Base-by-base conservation (phyloP, 2,329 filamentous ascomycete species). In the Fusarium sp. region DNA sequence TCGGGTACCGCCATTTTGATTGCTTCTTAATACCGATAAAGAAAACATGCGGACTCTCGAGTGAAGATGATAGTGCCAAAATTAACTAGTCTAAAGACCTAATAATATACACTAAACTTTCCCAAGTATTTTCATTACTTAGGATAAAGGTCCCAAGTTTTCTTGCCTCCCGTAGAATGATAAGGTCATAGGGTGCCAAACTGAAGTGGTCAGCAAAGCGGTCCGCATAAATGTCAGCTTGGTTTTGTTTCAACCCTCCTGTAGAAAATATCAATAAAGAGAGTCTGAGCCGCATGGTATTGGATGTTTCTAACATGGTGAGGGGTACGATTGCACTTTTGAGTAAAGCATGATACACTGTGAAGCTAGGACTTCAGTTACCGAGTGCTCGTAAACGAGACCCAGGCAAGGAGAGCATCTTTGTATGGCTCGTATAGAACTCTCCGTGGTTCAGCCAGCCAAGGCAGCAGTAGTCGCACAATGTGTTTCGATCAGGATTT, bases 1-100 rank as follows among this genome's bases (percentile, higher is more conserved):
- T 77, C 74, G 21, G 74, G 70, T 7, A 71, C 40, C 13, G 75
- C 72, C 76, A 78, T 78, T 46, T 66, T 67, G 32, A 25, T 6
- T n/a, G 43, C 11, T 53, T 46, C 30, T 28, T 9, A 33, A 33
- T 33, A 15, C 9, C 16, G 21, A 23, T 16, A 40, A 33, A 6
- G 19, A 21, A 12, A 40, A n/a, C 12, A 19, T 28, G 28, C 28
- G 28, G 28, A 28, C 28, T 28, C 40, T 63, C 50, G 40, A 57
- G 32, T 37, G 52, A 23, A 30, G 30, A 52, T 21, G 21, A 32
- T 33, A 15, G 33, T 58, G 57, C 43, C 33, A 33, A 33, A 33
- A 15, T 33, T 33, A 33, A 16, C 33, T 33, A 33, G 15, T 15
- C 33, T 33, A 33, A 33, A 33, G 13, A 16, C 33, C 33, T 33